A percentile compares a stretch with the other conserved stretches of the same genome.
Conservation (phyloP, 495 filamentous ascomycete genomes). For the Neurospora tetrasperma region DNA sequence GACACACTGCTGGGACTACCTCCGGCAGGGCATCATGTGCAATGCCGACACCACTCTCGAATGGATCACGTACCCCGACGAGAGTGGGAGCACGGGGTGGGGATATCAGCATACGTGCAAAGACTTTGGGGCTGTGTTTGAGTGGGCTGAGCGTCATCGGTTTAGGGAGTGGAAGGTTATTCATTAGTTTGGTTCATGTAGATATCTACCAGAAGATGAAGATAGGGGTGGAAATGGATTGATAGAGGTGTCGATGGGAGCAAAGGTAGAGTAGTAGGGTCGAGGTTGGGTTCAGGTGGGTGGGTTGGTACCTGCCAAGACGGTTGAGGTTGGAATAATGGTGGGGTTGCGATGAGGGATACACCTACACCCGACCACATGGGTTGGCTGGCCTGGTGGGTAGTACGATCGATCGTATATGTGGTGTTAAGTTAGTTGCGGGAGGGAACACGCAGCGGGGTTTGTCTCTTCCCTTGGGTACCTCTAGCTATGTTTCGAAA, state of each 20-base stretch:
- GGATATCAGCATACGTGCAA: not conserved
- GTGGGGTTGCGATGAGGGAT: not conserved
- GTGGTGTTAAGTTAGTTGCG: not conserved
- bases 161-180: constrained; percentile 1
- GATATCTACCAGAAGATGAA: too few species aligned
- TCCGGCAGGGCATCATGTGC: constrained; percentile 13
- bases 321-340: not conserved
- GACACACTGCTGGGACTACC: constrained; percentile 13
- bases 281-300: not conserved
- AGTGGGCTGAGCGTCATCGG: not conserved
- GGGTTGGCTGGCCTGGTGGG: not conserved
- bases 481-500: too few species aligned
- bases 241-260: too few species aligned
- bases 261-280: too few species aligned
- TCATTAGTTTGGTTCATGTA: not conserved
- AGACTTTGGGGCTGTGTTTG: not conserved
- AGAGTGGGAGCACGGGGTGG: constrained; percentile 1
- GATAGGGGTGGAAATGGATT: not conserved
- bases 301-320: not conserved
- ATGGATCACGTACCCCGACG: constrained; percentile 1
- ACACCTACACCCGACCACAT: not conserved
- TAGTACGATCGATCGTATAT: not conserved
- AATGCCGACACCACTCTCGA: constrained; percentile 8
- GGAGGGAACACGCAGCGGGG: not conserved
- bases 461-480: not conserved